Base-by-base conservation (phyloP, 139 green algal genomes). In the Chlorella sp. region DNA sequence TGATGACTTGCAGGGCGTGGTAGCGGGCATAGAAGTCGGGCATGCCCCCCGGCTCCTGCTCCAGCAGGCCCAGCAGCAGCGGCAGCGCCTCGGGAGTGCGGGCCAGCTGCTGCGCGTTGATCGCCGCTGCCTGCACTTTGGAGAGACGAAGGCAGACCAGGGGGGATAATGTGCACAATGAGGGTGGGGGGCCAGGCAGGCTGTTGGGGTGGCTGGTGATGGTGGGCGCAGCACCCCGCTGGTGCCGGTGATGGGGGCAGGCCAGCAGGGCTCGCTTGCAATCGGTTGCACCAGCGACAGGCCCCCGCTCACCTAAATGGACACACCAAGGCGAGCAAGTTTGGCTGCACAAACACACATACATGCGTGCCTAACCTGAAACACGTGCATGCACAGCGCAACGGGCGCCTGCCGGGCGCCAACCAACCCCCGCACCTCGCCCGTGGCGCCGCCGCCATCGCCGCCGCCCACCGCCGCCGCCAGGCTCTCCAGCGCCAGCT, bases 11-110 rank as follows among this genome's bases (percentile, higher is more conserved):
- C 90, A 99, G 88, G 0, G 96, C 94, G 79, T 97, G 93, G 90
- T 98, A 99, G 69, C 95, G 93, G 34, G 97, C 94, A 88, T 99
- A 98, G 88, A 99, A 98, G 92, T 98, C 96, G 22, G 91, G 60
- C 3, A 95, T 79, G 39, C 93, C 95, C 30, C 88, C 86, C 11
- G 94, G 92, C 83, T 95, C 94, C 61, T 95, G 93, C 79, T 97
- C 93, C 75, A 98, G 88, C 64, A 98, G 91, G 19, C 86, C 90
- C 40, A 99, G 92, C 89, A 99, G 89, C 90, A 98, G 86, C 22
- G 87, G 66, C 34, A 99, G 86, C 83, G 94, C 94, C 34, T 94
- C 93, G 0, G 90, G 90, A 0, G 91, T 85, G 12, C 95, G 91
- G 1, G 93, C 92, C 84, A 99, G 96, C 84, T 98, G 91, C 83